Evolutionary conservation across 164 flowering plant genomes (phyloP).

Genomic region (Aristolochia californica): DNA sequence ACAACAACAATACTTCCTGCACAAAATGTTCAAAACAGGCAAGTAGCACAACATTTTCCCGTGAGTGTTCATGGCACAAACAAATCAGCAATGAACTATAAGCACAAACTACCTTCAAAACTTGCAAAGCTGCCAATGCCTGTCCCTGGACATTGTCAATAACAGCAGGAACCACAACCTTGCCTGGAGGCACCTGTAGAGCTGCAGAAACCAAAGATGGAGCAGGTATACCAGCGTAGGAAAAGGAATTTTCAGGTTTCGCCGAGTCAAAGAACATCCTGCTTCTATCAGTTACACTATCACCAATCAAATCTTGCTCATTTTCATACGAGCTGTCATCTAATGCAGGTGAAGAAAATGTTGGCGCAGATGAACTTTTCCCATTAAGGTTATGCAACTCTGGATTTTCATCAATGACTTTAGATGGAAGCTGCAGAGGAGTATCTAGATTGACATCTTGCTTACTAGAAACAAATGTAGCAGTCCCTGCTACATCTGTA

Average conservation of each 20-base stretch:
- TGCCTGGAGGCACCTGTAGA: conserved; percentile 74
- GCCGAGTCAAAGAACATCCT: conserved; percentile 26
- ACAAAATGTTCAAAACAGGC: too few relatives aligned
- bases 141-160: conserved; percentile 88
- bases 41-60: too few relatives aligned
- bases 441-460: conserved; percentile 18
- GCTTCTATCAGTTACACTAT: conserved; percentile 23
- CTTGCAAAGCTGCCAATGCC: conserved; percentile 84
- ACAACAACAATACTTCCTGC: too few relatives aligned
- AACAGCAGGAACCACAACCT: conserved; percentile 79
- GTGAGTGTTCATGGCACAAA: not conserved
- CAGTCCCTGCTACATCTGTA: conserved; percentile 12
- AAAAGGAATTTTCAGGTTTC: conserved; percentile 27
- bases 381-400: conserved; percentile 21
- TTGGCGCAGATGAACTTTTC: conserved; percentile 21
- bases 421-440: conserved; percentile 17
- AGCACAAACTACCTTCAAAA: conserved; percentile 51
- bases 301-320: conserved; percentile 20
- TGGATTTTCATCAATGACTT: conserved; percentile 18
- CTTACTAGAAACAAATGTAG: conserved; percentile 13
- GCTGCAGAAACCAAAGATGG: conserved; percentile 80
- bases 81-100: not conserved
- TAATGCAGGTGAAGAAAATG: conserved; percentile 16
- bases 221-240: conserved; percentile 89
- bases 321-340: conserved; percentile 18